Percentiles rank a stretch among this genome's conserved stretches.
These are phyloP conservation scores for Stephanodiscus triporus DNA, from an alignment of 108 stramenopile species.

Conservation along the genomic window DNA sequence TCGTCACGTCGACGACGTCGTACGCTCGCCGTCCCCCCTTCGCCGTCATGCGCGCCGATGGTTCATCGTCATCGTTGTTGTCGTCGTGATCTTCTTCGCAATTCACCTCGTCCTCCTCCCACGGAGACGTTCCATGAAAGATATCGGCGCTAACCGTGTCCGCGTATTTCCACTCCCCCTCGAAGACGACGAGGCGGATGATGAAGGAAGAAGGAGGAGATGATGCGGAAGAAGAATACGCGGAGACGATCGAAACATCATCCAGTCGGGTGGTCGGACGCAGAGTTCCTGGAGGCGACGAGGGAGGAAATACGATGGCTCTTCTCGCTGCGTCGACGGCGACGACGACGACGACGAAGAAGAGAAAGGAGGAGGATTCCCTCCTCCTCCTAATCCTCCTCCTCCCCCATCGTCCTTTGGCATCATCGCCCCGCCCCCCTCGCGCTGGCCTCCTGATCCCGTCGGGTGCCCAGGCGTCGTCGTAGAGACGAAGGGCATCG, in stretches of 20 bases:
- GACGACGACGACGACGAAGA: no score
- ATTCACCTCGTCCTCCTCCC: neutral
- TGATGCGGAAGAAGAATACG: neutral
- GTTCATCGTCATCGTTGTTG: no score
- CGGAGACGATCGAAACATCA: conserved; percentile 70
- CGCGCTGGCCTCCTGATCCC: neutral
- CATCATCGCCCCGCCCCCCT: neutral
- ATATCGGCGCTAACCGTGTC: conserved; percentile 50
- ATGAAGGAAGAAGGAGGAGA: neutral
- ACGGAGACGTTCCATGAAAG: conserved; percentile 29
- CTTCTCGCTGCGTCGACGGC: no score
- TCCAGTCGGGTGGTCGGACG: conserved; percentile 60
- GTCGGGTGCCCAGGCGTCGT: conserved; percentile 30
- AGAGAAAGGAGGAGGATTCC: no score
- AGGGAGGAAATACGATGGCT: no score
- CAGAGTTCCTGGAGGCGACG: conserved; percentile 1
- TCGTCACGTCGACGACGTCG: conserved; percentile 1
- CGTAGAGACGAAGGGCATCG: conserved; percentile 57
- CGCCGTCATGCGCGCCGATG: neutral
- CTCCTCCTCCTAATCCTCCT: no score
- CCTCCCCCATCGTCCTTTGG: no score
- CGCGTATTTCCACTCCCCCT: neutral
- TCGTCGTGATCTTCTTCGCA: conserved; percentile 4
- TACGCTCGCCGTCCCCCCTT: neutral
- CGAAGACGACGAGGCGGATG: neutral